These are phyloP conservation scores for Aspergillus pseudonomiae DNA, from an alignment of 2,329 filamentous ascomycete species.

Conservation along the genomic window DNA sequence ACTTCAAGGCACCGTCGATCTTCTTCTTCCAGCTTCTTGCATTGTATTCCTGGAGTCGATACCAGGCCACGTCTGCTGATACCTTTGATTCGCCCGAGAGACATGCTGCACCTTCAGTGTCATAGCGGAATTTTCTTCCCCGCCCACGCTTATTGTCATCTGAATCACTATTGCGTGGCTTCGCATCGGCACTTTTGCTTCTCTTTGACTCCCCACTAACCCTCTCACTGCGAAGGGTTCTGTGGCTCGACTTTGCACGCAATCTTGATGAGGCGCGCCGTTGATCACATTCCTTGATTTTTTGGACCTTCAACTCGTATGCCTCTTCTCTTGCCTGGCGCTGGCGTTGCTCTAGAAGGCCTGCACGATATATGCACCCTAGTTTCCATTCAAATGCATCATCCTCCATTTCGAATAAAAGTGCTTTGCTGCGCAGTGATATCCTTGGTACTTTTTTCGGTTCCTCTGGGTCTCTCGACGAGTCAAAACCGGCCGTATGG, in stretches of 20 bases:
- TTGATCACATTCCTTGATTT: constrained; percentile 70
- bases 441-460: constrained; percentile 87
- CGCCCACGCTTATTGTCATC: constrained; percentile 37
- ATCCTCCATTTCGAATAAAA: constrained; percentile 92
- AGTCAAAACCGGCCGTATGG: constrained; percentile 82
- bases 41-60: constrained; percentile 77
- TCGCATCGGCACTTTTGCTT: constrained; percentile 61
- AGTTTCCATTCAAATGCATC: constrained; percentile 98
- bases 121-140: constrained; percentile 61
- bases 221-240: constrained; percentile 45
- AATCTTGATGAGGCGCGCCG: constrained; percentile 54
- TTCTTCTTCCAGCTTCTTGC: constrained; percentile 89
- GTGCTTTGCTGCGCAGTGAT: constrained; percentile 75
- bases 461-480: constrained; percentile 80
- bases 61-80: constrained; percentile 73
- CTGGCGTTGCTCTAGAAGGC: constrained; percentile 86
- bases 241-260: constrained; percentile 56
- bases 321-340: constrained; percentile 87
- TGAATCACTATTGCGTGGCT: constrained; percentile 34
- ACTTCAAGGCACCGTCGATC: constrained; percentile 74
- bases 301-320: constrained; percentile 84
- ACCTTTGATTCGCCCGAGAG: constrained; percentile 74
- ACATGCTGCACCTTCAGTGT: constrained; percentile 74
- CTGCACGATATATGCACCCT: constrained; percentile 88
- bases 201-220: constrained; percentile 46